Percentiles rank a stretch among this genome's conserved stretches.
phyloP scores from a whole-genome alignment of 331 rosid species.

The Pyracantha coccinea region DNA sequence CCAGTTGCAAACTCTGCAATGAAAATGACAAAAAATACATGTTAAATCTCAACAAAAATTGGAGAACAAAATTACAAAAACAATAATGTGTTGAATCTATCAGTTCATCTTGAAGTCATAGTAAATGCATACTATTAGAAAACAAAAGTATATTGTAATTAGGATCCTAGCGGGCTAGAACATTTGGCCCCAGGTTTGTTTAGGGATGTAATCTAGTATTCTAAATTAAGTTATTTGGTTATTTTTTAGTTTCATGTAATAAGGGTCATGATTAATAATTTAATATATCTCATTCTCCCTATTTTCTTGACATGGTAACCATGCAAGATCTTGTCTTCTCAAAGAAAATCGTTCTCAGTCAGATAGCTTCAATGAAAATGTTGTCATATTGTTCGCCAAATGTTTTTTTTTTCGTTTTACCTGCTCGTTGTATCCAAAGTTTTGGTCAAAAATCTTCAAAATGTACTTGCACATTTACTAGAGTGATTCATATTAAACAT shows the following conservation, averaged over 20 bases:
- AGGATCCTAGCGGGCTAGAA: background rate
- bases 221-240: background rate
- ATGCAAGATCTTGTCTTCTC: background rate
- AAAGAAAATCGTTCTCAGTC: background rate
- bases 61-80: background rate
- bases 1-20: slow-evolving; percentile 63
- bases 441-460: background rate
- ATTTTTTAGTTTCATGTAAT: background rate
- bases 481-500: background rate
- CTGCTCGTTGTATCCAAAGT: background rate
- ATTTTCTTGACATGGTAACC: background rate
- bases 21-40: background rate
- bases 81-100: background rate
- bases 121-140: background rate
- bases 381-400: background rate
- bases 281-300: background rate
- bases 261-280: background rate
- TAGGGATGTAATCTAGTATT: background rate
- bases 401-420: background rate
- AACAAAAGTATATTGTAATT: background rate
- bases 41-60: slow-evolving; percentile 3
- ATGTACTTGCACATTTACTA: background rate
- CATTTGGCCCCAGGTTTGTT: background rate
- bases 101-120: background rate
- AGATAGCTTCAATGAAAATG: background rate